These are phyloP conservation scores for Apiospora aurea DNA, from an alignment of 2,329 filamentous ascomycete genomes.

Conservation along the genomic window DNA sequence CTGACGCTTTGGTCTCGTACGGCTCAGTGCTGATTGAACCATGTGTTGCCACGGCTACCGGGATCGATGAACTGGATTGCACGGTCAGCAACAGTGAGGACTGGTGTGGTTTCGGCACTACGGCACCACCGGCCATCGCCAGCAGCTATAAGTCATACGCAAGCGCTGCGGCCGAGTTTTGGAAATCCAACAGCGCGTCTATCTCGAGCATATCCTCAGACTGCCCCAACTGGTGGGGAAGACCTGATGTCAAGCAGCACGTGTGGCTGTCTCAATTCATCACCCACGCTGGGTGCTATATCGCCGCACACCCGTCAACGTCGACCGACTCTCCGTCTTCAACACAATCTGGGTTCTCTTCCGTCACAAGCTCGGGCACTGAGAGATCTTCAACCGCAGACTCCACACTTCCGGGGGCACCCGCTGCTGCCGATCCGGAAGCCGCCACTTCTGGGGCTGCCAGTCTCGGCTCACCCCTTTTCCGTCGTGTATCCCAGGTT, in stretches of 20 bases:
- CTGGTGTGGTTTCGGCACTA: not conserved
- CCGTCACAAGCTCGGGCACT: not conserved
- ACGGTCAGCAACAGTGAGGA: not conserved
- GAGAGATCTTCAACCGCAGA: not conserved
- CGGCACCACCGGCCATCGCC: not conserved
- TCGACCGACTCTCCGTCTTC: not conserved
- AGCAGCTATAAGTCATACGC: not conserved
- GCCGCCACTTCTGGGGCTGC: not conserved
- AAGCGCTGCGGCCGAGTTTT: not conserved
- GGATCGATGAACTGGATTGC: not conserved
- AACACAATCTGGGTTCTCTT: not conserved
- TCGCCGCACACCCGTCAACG: slow-evolving; percentile 3
- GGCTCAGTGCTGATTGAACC: not conserved
- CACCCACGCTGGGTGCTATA: not conserved
- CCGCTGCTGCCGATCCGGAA: not conserved
- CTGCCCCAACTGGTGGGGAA: not conserved
- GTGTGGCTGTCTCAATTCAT: not conserved
- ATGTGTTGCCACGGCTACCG: not conserved
- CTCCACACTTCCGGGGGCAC: not conserved
- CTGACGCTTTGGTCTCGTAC: not conserved
- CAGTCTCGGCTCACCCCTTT: not conserved
- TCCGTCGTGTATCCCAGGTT: not conserved
- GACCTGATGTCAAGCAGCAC: not conserved
- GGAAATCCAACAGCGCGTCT: not conserved
- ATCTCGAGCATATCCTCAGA: not conserved